Evolutionary conservation across 2,329 filamentous ascomycete species (phyloP).

Genomic region (Neurospora sp.): DNA sequence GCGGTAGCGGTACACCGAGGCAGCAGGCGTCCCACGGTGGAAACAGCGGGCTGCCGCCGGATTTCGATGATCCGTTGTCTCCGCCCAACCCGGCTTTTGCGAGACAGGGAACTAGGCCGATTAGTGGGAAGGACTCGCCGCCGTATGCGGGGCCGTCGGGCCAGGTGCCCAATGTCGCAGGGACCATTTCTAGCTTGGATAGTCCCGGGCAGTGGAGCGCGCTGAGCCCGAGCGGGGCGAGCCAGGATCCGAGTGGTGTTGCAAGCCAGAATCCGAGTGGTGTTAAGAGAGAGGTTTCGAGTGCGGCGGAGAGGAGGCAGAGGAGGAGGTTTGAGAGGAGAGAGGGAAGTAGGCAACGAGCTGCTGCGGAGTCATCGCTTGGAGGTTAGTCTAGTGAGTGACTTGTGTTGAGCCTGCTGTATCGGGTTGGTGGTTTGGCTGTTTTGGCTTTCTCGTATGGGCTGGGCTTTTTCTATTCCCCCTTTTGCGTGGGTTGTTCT

Average conservation of each 20-base stretch:
- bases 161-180: slow-evolving; percentile 25
- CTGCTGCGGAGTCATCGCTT: not conserved
- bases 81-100: slow-evolving; percentile 50
- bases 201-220: slow-evolving; percentile 27
- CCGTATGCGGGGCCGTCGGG: slow-evolving; percentile 48
- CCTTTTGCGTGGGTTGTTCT: not conserved
- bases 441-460: not conserved
- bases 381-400: not conserved
- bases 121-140: slow-evolving; percentile 43
- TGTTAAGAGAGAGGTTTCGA: slow-evolving; percentile 9
- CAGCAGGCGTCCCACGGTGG: not conserved
- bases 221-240: slow-evolving; percentile 36
- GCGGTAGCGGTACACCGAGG: not conserved
- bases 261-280: slow-evolving; percentile 25
- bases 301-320: slow-evolving; percentile 41
- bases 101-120: slow-evolving; percentile 31
- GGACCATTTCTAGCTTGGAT: slow-evolving; percentile 37
- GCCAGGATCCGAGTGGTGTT: slow-evolving; percentile 22
- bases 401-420: not conserved
- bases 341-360: slow-evolving; percentile 28
- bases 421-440: not conserved
- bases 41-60: slow-evolving; percentile 2
- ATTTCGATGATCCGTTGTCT: slow-evolving; percentile 34
- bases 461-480: not conserved
- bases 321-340: slow-evolving; percentile 47